These are phyloP conservation scores for Penicillium sp. DNA, from an alignment of 2,329 filamentous ascomycete species.

Conservation along the genomic window DNA sequence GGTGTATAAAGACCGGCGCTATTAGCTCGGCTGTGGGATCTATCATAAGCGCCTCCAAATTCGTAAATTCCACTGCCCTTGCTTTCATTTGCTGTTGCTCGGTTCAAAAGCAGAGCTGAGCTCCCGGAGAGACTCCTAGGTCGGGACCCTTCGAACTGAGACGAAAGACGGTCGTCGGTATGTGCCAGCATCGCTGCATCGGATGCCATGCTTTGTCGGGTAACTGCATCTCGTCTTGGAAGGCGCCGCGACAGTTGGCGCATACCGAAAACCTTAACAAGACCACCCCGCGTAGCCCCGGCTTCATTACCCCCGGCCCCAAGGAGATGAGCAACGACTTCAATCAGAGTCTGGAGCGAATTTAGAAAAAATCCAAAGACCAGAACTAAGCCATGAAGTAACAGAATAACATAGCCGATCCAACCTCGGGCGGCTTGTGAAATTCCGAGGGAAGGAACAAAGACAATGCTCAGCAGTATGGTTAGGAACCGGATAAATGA, in stretches of 20 bases:
- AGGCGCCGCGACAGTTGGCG: slow-evolving; percentile 80
- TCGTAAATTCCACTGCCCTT: slow-evolving; percentile 60
- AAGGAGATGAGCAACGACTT: slow-evolving; percentile 80
- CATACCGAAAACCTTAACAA: slow-evolving; percentile 88
- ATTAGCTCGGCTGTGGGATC: slow-evolving; percentile 57
- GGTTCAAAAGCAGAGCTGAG: slow-evolving; percentile 65
- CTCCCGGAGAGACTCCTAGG: slow-evolving; percentile 66
- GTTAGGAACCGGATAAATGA: slow-evolving; percentile 76
- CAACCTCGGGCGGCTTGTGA: slow-evolving; percentile 82
- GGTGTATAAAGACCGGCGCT: slow-evolving; percentile 69
- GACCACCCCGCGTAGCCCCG: slow-evolving; percentile 74
- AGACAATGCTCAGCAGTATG: slow-evolving; percentile 77
- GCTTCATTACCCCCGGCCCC: slow-evolving; percentile 80
- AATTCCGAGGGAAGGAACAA: slow-evolving; percentile 81
- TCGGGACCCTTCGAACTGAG: slow-evolving; percentile 58
- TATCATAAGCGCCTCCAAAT: slow-evolving; percentile 53
- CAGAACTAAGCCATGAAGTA: slow-evolving; percentile 83
- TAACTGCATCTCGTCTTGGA: slow-evolving; percentile 66
- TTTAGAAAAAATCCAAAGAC: slow-evolving; percentile 94
- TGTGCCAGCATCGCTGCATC: slow-evolving; percentile 78
- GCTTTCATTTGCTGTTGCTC: slow-evolving; percentile 49
- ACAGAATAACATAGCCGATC: slow-evolving; percentile 90
- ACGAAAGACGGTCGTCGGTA: slow-evolving; percentile 68
- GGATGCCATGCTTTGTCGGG: slow-evolving; percentile 81
- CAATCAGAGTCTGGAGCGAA: slow-evolving; percentile 85